These are phyloP conservation scores for Hansfordia pulvinata DNA, from an alignment of 2,329 filamentous ascomycete genomes.

Conservation along the genomic window DNA sequence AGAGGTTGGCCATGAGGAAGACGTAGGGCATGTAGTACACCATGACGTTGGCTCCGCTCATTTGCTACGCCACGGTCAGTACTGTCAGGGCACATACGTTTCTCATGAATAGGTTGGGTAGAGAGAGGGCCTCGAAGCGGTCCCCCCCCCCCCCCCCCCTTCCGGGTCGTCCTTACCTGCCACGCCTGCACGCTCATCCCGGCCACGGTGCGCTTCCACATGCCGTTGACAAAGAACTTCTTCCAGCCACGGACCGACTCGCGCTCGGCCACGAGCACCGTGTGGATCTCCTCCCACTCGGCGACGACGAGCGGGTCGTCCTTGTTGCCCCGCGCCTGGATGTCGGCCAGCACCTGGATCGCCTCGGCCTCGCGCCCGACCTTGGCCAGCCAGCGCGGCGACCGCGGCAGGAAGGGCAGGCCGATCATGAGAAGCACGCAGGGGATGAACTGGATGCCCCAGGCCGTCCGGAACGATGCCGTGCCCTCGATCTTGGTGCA, in stretches of 20 bases:
- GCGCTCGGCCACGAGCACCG: conserved; percentile 21
- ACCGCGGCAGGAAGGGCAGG: conserved; percentile 48
- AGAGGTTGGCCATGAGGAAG: conserved; percentile 43
- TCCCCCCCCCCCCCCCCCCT: too few relatives aligned
- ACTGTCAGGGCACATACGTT: background rate
- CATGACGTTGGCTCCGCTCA: conserved; percentile 37
- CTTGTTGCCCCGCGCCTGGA: conserved; percentile 41
- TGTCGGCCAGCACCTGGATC: conserved; percentile 35
- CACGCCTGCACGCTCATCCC: conserved; percentile 43
- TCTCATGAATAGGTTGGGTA: background rate
- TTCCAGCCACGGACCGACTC: conserved; percentile 20
- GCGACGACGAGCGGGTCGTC: conserved; percentile 40
- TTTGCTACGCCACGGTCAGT: conserved; percentile 19
- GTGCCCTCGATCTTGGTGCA: conserved; percentile 45
- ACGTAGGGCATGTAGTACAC: conserved; percentile 49
- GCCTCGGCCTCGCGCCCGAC: conserved; percentile 45
- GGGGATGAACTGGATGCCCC: conserved; percentile 51
- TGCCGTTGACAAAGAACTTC: conserved; percentile 29
- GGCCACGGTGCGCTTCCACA: conserved; percentile 43
- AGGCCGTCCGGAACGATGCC: conserved; percentile 48
- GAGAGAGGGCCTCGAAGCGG: too few relatives aligned
- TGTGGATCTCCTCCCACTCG: conserved; percentile 39
- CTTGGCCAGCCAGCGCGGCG: conserved; percentile 49
- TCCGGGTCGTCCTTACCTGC: conserved; percentile 23
- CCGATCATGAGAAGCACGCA: conserved; percentile 41